Evolutionary conservation across 1,284 basidiomycete species (phyloP).

Genomic region (Tilletia indica): DNA sequence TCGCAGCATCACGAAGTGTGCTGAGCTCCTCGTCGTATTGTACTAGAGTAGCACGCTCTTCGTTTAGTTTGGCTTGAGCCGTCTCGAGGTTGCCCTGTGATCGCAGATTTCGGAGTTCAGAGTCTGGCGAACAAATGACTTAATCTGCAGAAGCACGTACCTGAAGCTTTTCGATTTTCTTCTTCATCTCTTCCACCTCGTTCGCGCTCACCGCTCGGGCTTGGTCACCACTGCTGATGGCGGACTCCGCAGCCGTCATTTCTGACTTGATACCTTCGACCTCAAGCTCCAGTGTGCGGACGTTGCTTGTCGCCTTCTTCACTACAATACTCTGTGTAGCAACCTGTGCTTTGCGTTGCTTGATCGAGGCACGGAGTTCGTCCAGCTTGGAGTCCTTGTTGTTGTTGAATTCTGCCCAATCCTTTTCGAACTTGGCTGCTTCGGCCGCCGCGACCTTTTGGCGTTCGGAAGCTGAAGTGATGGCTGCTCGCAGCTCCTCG

Average conservation of each 20-base stretch:
- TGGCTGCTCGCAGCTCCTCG: conserved; percentile 66
- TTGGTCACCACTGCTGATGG: conserved; percentile 66
- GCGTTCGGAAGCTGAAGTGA: conserved; percentile 70
- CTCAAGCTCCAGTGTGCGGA: conserved; percentile 82
- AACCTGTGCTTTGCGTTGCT: conserved; percentile 74
- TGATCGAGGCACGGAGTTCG: conserved; percentile 79
- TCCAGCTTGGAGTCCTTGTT: conserved; percentile 97
- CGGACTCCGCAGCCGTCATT: conserved; percentile 65
- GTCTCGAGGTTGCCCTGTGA: conserved; percentile 64
- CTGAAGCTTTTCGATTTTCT: conserved; percentile 63
- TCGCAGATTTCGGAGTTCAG: not conserved
- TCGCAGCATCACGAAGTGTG: conserved; percentile 76
- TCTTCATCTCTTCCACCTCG: conserved; percentile 67
- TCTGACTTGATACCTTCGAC: conserved; percentile 83
- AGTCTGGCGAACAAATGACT: not conserved
- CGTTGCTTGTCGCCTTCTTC: conserved; percentile 82
- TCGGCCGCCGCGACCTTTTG: conserved; percentile 76
- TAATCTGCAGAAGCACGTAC: conserved; percentile 48
- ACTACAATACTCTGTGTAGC: conserved; percentile 77
- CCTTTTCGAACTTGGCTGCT: conserved; percentile 81
- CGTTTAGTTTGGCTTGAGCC: conserved; percentile 71
- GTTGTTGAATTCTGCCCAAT: conserved; percentile 97
- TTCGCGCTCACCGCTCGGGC: conserved; percentile 66
- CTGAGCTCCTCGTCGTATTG: conserved; percentile 85
- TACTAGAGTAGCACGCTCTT: conserved; percentile 79